Percentiles rank a stretch among this genome's conserved stretches.
These are phyloP conservation scores for Fusarium hainanense DNA, from an alignment of 2,329 filamentous ascomycete genomes.

Conservation along the genomic window DNA sequence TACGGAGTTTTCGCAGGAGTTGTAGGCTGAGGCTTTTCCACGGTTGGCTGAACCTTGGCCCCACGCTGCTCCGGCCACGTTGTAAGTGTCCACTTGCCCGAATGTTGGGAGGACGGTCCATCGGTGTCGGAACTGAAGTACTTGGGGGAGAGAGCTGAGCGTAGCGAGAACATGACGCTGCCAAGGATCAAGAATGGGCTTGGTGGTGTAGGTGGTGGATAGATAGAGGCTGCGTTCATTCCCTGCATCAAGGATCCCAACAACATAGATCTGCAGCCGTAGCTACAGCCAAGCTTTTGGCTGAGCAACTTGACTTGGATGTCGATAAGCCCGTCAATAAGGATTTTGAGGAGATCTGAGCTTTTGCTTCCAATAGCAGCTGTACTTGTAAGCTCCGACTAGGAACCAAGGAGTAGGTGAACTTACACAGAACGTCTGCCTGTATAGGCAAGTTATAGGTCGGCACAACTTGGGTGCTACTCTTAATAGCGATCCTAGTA, in stretches of 20 bases:
- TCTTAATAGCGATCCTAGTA: background rate
- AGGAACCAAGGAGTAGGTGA: too few species aligned
- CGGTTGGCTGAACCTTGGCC: background rate
- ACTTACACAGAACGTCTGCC: background rate
- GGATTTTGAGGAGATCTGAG: rapidly evolving
- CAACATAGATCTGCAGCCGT: background rate
- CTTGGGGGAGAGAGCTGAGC: background rate
- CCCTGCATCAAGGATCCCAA: background rate
- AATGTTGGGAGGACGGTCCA: background rate
- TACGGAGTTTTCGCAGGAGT: too few species aligned
- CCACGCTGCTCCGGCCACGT: background rate
- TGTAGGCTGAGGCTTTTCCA: background rate
- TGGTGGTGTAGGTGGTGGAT: background rate
- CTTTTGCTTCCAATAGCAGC: background rate
- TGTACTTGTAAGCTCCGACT: background rate
- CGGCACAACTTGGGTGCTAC: background rate
- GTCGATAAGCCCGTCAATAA: background rate
- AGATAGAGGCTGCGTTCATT: background rate
- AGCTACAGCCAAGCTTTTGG: background rate
- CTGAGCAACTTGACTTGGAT: background rate
- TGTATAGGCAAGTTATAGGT: background rate
- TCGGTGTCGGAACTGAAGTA: background rate
- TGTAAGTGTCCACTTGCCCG: background rate
- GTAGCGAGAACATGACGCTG: background rate
- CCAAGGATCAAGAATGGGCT: background rate